These are phyloP conservation scores for Chrysoporthe cubensis DNA, from an alignment of 2,329 filamentous ascomycete genomes.

Conservation along the genomic window DNA sequence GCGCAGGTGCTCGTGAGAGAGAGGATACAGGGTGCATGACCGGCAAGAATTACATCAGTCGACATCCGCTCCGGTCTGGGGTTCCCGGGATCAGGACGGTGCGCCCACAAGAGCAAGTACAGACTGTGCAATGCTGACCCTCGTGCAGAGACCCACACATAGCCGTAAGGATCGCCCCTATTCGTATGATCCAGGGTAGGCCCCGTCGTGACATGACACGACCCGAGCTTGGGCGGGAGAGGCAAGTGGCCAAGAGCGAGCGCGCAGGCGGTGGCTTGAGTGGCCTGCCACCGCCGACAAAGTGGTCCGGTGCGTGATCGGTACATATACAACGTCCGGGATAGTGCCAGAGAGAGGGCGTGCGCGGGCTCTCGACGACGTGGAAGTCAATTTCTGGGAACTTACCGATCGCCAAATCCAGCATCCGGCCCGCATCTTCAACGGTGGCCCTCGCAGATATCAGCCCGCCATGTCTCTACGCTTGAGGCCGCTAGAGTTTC, in stretches of 20 bases:
- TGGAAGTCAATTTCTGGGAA: background rate
- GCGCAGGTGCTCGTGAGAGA: background rate
- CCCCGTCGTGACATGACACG: background rate
- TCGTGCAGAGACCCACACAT: background rate
- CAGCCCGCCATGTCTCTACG: constrained; percentile 25
- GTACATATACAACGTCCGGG: background rate
- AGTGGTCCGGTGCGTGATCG: background rate
- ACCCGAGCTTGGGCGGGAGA: background rate
- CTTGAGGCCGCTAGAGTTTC: constrained; percentile 26
- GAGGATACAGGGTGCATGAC: too few relatives aligned
- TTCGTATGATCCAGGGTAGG: background rate
- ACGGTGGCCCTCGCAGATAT: too few relatives aligned
- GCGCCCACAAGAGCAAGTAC: background rate
- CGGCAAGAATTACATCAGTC: background rate
- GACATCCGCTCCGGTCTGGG: background rate
- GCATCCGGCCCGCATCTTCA: background rate
- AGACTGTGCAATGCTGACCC: constrained; percentile 1
- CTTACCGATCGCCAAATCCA: background rate
- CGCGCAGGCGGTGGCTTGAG: background rate
- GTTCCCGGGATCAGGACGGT: background rate
- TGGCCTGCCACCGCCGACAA: background rate
- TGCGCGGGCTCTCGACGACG: background rate
- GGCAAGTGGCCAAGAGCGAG: background rate
- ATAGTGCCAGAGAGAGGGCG: background rate
- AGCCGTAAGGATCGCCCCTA: constrained; percentile 5